A percentile compares a stretch with the other conserved stretches of the same genome.
Evolutionary conservation across 1,284 basidiomycete genomes (phyloP).

Genomic region (Apiotrichum mycotoxinovorans): DNA sequence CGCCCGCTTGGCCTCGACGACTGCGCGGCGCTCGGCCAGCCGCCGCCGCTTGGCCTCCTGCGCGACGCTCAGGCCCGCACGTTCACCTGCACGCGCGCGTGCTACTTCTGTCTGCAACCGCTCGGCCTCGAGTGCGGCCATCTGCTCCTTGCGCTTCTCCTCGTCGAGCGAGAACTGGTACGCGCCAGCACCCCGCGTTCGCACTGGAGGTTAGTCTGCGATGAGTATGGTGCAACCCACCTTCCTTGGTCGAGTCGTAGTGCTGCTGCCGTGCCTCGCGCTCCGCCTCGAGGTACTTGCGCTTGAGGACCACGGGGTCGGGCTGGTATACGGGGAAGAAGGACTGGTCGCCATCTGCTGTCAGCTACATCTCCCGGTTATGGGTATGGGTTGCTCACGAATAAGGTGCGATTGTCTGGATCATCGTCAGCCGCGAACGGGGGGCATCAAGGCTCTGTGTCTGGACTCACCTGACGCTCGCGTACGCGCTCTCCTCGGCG

Average conservation of each 20-base stretch:
- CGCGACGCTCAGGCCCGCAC: conserved; percentile 47
- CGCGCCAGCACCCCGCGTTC: conserved; percentile 82
- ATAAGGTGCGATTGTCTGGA: conserved; percentile 60
- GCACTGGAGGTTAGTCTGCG: conserved; percentile 40
- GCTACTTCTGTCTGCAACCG: conserved; percentile 68
- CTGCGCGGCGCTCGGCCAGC: conserved; percentile 68
- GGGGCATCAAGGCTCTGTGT: too few relatives aligned
- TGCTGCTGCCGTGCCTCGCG: conserved; percentile 69
- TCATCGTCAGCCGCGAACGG: conserved; percentile 8
- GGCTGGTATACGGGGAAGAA: conserved; percentile 80
- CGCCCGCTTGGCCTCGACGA: conserved; percentile 74
- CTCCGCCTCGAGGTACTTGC: conserved; percentile 70
- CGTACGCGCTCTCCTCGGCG: conserved; percentile 31
- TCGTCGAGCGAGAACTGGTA: conserved; percentile 85
- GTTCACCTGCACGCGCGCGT: conserved; percentile 51
- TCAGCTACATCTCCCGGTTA: conserved; percentile 7
- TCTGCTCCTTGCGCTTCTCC: conserved; percentile 65
- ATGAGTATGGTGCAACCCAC: conserved; percentile 36
- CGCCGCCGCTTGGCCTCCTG: conserved; percentile 74
- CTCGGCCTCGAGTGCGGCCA: conserved; percentile 67
- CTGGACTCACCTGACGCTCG: conserved; percentile 43
- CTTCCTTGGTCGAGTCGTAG: conserved; percentile 77
- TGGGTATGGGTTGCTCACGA: conserved; percentile 34
- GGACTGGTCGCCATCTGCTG: conserved; percentile 64
- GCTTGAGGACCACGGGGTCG: conserved; percentile 67